Conservation (phyloP, 306 rosid species). For the Cicer bijugum region DNA sequence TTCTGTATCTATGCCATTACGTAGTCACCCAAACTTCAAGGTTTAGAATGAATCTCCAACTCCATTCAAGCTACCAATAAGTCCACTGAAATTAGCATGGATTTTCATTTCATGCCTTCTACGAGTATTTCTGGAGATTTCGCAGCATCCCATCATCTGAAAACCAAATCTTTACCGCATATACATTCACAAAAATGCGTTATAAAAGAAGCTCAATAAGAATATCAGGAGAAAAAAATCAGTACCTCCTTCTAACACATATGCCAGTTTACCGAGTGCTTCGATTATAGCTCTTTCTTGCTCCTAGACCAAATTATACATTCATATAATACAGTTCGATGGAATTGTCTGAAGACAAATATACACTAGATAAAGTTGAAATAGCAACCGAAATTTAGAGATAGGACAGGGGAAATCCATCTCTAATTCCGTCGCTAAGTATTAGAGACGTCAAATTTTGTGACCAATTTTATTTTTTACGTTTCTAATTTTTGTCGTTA, state of each 20-base stretch:
- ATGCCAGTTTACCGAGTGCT: constrained; percentile 50
- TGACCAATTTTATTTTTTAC: no score
- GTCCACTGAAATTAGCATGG: constrained; percentile 22
- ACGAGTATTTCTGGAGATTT: constrained; percentile 18
- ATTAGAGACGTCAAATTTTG: no score
- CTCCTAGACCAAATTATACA: constrained; percentile 45
- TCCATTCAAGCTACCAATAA: constrained; percentile 16
- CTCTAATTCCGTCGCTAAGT: no score
- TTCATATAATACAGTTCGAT: constrained; percentile 29
- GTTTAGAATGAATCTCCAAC: constrained; percentile 24
- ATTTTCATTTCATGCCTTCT: constrained; percentile 40
- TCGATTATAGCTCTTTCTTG: constrained; percentile 51
- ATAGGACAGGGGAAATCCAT: no score
- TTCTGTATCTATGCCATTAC: background rate
- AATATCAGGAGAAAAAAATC: constrained; percentile 31
- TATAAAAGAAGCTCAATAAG: constrained; percentile 11
- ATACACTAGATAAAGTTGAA: background rate
- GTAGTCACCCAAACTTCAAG: constrained; percentile 29
- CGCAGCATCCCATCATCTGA: constrained; percentile 34
- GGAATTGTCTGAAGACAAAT: constrained; percentile 23
- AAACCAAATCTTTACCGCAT: constrained; percentile 15
- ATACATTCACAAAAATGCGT: constrained; percentile 7
- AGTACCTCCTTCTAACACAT: constrained; percentile 40
- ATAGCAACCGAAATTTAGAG: no score
- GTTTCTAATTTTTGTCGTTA: no score